These are phyloP conservation scores for Thelonectria rubi DNA, from an alignment of 2,329 filamentous ascomycete genomes.

Conservation along the genomic window DNA sequence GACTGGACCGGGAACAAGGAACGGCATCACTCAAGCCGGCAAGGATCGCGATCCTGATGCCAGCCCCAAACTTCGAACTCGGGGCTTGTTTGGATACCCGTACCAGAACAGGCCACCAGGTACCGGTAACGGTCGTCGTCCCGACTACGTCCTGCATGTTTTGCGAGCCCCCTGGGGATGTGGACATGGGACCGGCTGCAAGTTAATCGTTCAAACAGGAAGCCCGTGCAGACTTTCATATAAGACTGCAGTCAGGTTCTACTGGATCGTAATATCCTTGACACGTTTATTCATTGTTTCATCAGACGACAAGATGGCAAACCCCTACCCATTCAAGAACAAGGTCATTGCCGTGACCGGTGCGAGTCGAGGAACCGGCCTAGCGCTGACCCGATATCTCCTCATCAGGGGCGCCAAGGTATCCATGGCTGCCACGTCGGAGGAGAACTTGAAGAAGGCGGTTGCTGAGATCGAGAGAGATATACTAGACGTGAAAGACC, in stretches of 20 bases:
- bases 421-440: constrained; percentile 43
- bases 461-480: constrained; percentile 35
- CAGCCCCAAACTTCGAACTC: neutral
- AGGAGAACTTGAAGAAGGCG: constrained; percentile 41
- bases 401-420: constrained; percentile 51
- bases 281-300: neutral
- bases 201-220: neutral
- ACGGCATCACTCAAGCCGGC: constrained; percentile 5
- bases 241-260: constrained; percentile 27
- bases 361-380: constrained; percentile 65
- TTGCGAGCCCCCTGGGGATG: neutral
- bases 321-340: constrained; percentile 37
- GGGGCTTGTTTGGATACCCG: neutral
- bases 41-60: constrained; percentile 14
- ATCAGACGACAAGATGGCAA: constrained; percentile 31
- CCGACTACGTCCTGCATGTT: no score
- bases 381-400: constrained; percentile 60
- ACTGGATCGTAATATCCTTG: neutral
- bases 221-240: neutral
- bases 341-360: constrained; percentile 73
- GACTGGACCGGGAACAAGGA: neutral
- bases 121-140: no score
- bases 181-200: neutral
- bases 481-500: constrained; percentile 35
- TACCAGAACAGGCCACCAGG: no score